Base-by-base conservation (phyloP, 2,329 filamentous ascomycete genomes). In the Fusarium aywerte region DNA sequence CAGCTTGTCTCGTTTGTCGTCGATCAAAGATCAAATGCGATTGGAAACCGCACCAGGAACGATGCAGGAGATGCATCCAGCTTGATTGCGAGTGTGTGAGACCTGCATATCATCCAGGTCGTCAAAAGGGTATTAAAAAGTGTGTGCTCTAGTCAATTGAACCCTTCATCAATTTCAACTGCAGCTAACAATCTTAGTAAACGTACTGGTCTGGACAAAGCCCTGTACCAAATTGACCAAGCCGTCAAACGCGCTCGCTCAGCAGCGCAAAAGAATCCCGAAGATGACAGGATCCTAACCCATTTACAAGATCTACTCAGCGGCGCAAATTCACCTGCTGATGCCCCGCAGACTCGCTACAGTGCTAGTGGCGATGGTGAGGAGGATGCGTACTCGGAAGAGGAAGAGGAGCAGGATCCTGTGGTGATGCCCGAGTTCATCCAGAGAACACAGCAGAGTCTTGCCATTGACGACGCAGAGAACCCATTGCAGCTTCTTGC, bases 111-210 rank as follows among this genome's bases (percentile, higher is more conserved):
- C 89, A 92, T 64, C 85, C 91, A 5, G 90, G 90, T 9, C 82
- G 90, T 48, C 89, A 91, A 73, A 92, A 92, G 74, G 90, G 90
- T 21, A 90, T 92, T 62, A 92, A 92, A 76, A 92, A 92, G 90
- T 90, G 78, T 77, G 81, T 69, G 15, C 38, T 4, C n/a, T n/a
- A n/a, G n/a, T n/a, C n/a, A 21, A 21, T 18, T 15, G 5, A 8
- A 0, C 10, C 8, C 44, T 3, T 11, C 25, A 4, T 15, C 7
- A n/a, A n/a, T n/a, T 38, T 11, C 5, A 15, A n/a, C 11, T 31
- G 47, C 62, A 68, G 56, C 23, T 58, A 27, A 49, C 21, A 38
- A 16, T 49, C 33, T 29, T 65, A 92, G 90, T 76, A 93, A 93
- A 77, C 87, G 90, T 38, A 90, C 88, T 16, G 90, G 90, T 1